Evolutionary conservation across 257 asterid genomes (phyloP), one percentile per base, ranked within the genome.

Genomic region (Fraxinus americana): DNA sequence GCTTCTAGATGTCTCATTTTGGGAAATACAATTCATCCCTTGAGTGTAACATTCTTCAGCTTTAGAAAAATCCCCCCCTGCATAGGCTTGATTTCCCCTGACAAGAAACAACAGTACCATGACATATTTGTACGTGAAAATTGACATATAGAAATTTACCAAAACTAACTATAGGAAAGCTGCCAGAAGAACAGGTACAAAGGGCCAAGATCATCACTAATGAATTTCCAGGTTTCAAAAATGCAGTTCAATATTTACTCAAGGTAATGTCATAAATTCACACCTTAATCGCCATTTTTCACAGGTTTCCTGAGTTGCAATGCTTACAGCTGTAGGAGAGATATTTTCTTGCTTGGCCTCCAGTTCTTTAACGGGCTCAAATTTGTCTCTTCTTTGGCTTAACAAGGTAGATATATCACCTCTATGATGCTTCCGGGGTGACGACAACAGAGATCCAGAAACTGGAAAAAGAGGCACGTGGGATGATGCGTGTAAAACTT

Each of bases 61-160:
- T 90, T 86, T 90, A 68, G 81, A 80, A 76, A 91, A 90, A 75
- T 93, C 97, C 77, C 93, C 97, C 77, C 78, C 87, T 79, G 96
- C 91, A 88, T 95, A 95, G 82, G 96, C 98, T 89, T 95, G 98
- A 84, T 95, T 95, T 41, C 99, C 99, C 96, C 99, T 95, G 79
- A 81, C 67, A 81, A 61, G 79, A 77, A 85, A 82, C 50, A 72
- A 84, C 32, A 82, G 74, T 84, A 78, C 76, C 63, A 82, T 82
- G 73, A 72, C 23, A 69, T 77, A 77, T 29, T 32, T 39, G 69
- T 68, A 48, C 29, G 69, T 32, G 71, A 73, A 35, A 35, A 67
- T 50, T 13, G 71, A 7, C 27, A 73, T 8, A 54, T 70, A 57
- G 71, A 30, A 11, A 83, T 14, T 23, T 48, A 72, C 61, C 61